Conservation (phyloP, 768 basidiomycete species). For the Leucocoprinus birnbaumii region DNA sequence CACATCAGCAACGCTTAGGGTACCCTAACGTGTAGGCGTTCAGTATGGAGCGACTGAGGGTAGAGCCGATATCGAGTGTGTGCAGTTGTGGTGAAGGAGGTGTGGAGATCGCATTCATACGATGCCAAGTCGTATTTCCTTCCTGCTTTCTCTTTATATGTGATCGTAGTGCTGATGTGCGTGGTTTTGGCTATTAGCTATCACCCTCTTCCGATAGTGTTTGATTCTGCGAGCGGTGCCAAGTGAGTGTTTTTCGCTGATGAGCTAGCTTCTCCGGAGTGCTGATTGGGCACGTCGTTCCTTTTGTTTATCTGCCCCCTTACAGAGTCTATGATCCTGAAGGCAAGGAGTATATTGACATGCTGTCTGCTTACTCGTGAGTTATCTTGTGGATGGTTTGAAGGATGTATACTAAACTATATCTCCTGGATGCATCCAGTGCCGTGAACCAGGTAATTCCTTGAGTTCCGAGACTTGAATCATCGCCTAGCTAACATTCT, state of each 20-base stretch:
- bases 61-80: background rate
- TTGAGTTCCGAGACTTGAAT: slow-evolving; percentile 21
- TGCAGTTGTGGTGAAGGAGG: background rate
- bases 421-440: slow-evolving; percentile 8
- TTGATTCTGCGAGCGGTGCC: slow-evolving; percentile 86
- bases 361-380: slow-evolving; percentile 97
- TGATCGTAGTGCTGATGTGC: slow-evolving; percentile 30
- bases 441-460: slow-evolving; percentile 79
- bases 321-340: slow-evolving; percentile 87
- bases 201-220: slow-evolving; percentile 92
- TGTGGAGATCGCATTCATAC: slow-evolving; percentile 7
- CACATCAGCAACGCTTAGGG: background rate
- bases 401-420: background rate
- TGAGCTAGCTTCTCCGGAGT: slow-evolving; percentile 16
- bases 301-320: slow-evolving; percentile 10
- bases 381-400: slow-evolving; percentile 20
- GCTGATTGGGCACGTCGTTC: slow-evolving; percentile 2
- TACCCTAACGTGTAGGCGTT: slow-evolving; percentile 1
- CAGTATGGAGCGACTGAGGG: slow-evolving; percentile 3
- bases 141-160: slow-evolving; percentile 21
- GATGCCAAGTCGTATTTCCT: slow-evolving; percentile 16
- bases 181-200: slow-evolving; percentile 68
- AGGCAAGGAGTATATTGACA: slow-evolving; percentile 95
- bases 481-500: slow-evolving; percentile 3
- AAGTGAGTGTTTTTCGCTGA: slow-evolving; percentile 63